Evolutionary conservation across 345 rosid genomes (phyloP), one percentile per base, ranked within the genome.

Genomic region (Eutrema japonicum): DNA sequence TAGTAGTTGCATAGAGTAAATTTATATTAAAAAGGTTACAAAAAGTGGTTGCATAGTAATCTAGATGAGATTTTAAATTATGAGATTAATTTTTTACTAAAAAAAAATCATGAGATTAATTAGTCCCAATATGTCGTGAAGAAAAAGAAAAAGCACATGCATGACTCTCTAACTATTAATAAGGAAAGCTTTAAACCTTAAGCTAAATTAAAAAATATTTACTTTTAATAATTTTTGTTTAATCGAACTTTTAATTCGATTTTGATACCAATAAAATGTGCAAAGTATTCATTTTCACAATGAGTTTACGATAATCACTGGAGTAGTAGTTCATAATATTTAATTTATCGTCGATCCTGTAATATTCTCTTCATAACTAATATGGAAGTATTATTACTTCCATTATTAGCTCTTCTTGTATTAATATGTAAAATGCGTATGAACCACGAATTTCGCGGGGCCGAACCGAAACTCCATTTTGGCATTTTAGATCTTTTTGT

Each of bases 401-500:
- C 41, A 54, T 55, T 55, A 55, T 55, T 55, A 56, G 61, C 45
- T 57, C 45, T 18, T 57, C n/a, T 37, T 5, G 45, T 9, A 9
- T 5, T 22, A 22, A 9, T 32, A 14, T 8, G 48, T 46, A 37
- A 55, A 49, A 46, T 65, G 27, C 61, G 4, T 61, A 56, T 26
- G 33, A 29, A 56, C 66, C 77, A 14, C 66, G 51, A 65, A 74
- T 66, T 47, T 49, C 49, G 61, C 41, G 43, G 72, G 72, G 30
- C 16, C 66, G 12, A 66, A 40, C 7, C 9, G 2, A 26, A 33
- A 13, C 51, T 57, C 36, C 35, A 32, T 32, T 32, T 32, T 22
- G 26, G 26, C 61, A 48, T 32, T 58, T 48, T 29, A 47, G 37
- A 38, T 65, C 9, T 35, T 12, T 38, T 32, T 22, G 38, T 32